Base-by-base conservation (phyloP, 1,284 basidiomycete genomes). In the Ceratobasidium sp. region DNA sequence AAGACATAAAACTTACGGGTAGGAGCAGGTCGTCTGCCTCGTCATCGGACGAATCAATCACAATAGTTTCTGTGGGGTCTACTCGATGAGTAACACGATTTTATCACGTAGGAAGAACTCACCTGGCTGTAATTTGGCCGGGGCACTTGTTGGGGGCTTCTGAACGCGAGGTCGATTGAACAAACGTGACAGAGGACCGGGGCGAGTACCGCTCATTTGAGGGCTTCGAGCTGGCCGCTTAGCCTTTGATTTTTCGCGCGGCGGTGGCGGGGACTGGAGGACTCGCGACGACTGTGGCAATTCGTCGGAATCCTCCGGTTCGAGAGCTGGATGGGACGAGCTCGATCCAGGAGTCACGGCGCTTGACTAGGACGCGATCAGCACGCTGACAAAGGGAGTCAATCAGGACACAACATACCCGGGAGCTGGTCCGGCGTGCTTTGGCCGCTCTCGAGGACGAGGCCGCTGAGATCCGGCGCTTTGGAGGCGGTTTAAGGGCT, bases 1-100 rank as follows among this genome's bases (percentile, higher is more conserved):
- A 28, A 16, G 1, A 41, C 8, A 41, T 18, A 23, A 69, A 36
- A 57, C 64, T 43, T 45, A 70, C 67, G 12, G 53, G 39, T 21
- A 39, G 36, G 18, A 55, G 18, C 14, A 58, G 21, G 12, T 28
- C 41, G 10, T 23, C 58, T 10, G 9, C 58, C 21, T 65, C 62
- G 32, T 70, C 67, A 23, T 57, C 52, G 28, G 67, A 70, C 16
- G 55, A 58, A 53, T 69, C 64, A 39, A 70, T 50, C 9, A 65
- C 50, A 16, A 52, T 53, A 36, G 50, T 43, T 9, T 65, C 62
- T 52, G 23, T n/a, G 36, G 28, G 30, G 18, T 8, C 6, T 34
- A n/a, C 34, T n/a, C n/a, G n/a, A n/a, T 6, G 28, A 45, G 16
- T 45, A 34, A 57, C 1, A n/a, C 12, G 10, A 34, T 5, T 4